phyloP scores from a whole-genome alignment of 2,329 filamentous ascomycete genomes.

The Calonectria montana region DNA sequence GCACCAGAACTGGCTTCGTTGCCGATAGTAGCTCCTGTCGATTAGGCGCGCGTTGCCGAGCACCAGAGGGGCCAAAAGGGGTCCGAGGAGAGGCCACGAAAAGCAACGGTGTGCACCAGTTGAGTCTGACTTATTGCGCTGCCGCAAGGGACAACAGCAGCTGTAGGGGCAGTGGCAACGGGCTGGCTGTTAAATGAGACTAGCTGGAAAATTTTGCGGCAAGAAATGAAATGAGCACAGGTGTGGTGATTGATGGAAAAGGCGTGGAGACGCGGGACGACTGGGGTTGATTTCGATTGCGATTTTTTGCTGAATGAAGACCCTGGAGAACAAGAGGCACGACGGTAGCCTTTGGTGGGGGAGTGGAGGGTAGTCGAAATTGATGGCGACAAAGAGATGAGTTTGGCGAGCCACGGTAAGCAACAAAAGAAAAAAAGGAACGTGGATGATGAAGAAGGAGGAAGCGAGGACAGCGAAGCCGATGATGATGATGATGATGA shows the following conservation, averaged over 20 bases:
- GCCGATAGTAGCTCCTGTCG: conserved; percentile 24
- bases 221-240: conserved; percentile 22
- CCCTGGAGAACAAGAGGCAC: background rate
- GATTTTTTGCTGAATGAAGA: background rate
- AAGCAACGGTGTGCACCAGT: background rate
- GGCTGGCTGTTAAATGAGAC: conserved; percentile 18
- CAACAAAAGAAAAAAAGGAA: background rate
- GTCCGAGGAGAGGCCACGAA: background rate
- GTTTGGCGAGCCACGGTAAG: conserved; percentile 19
- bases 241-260: conserved; percentile 10
- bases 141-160: conserved; percentile 1
- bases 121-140: background rate
- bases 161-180: conserved; percentile 1
- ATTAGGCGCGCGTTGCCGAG: conserved; percentile 26
- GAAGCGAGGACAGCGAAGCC: background rate
- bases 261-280: background rate
- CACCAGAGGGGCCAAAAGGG: conserved; percentile 18
- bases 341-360: conserved; percentile 5
- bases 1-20: conserved; percentile 10
- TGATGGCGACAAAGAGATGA: conserved; percentile 26
- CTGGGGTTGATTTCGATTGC: conserved; percentile 2
- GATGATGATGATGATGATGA: background rate
- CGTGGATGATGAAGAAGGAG: background rate
- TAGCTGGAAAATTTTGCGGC: conserved; percentile 12
- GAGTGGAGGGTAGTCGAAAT: conserved; percentile 3